Evolutionary conservation across 352 stramenopile species (phyloP), one percentile per base, ranked within the genome.

Genomic region (Pythium vanterpoolii): DNA sequence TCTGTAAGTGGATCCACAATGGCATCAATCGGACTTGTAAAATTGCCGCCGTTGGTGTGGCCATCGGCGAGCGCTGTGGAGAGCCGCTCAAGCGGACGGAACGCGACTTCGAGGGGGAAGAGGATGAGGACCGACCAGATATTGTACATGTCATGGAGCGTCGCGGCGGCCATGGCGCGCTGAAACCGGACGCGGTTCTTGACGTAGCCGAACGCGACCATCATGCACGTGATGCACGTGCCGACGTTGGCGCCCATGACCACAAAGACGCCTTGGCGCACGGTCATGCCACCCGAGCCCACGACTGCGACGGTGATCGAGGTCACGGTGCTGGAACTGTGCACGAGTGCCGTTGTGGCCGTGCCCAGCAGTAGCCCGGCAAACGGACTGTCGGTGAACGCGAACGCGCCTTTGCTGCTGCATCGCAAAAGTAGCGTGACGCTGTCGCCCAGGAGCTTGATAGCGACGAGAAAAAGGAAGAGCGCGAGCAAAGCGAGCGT

Each of bases 381-480:
- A 4, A 96, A 68, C 10, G 85, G 87, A 60, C 90, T 92, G 57
- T 79, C 64, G 45, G 81, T 71, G 40, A 86, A 87, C 40, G 74
- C 69, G 65, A 95, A 93, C 7, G 85, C 73, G n/a, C 71, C 69
- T 46, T 89, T 82, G 30, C 81, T 80, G 11, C 70, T 56, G 61
- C 80, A 93, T 24, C 79, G 81, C 8, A 88, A 69, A 44, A 86
- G 60, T 8, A 95, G 65, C 46, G 83, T 90, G 60, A 91, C 85
- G 28, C 73, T 69, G 34, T 83, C 84, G 26, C 83, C 82, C 44
- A 96, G 83, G 33, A 94, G 62, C 52, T 89, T 83, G 64, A 96
- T 70, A 8, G 75, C 77, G 19, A 94, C 73, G 62, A 93, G 78
- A 68, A 96, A 94, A 47, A 88, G 89, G 63, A 90, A 96, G 11